Evolutionary conservation across 805 yeast genomes (phyloP), one percentile per base, ranked within the genome.

Genomic region (Candida stauntonica): DNA sequence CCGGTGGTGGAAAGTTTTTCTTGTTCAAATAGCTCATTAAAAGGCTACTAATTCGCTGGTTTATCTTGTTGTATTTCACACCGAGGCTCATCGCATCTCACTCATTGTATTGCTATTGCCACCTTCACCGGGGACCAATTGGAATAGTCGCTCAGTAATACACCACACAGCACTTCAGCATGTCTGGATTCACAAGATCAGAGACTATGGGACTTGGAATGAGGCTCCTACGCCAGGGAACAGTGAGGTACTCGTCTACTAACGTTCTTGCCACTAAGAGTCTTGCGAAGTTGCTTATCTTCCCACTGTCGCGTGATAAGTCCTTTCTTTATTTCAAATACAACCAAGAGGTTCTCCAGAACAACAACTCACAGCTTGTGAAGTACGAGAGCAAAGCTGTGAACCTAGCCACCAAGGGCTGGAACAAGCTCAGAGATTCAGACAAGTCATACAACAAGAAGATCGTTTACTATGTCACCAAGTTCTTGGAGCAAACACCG

Each of bases 281-380:
- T 36, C 68, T 77, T 4, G 77, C 84, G 48, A 76, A 81, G 48
- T 60, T 89, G 21, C 62, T 85, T 11, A 74, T 86, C 3, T 64
- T 87, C 5, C 96, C 96, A 6, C 66, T 88, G 19, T 80, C 91
- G 5, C 64, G 76, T 3, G 57, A 67, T 36, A 71, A 72, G 42
- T 70, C 85, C 4, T 81, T 75, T 57, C 60, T 88, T 18, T 79
- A 80, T 55, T 85, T 86, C 62, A 83, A 82, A 58, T 80, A 79
- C 51, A 67, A 68, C 28, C 46, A 54, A 11, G 48, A 53, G 4
- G 48, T 49, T 8, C 38, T 63, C 2, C 20, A 61, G n/a, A 63
- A 63, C 40, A 56, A 44, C 29, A 57, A 47, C n/a, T 67, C 72
- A 13, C 60, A 57, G 35, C 30, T 72, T 12, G 59, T 65, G 6